phyloP scores from a whole-genome alignment of 2,329 filamentous ascomycete genomes.

The Rugonectria rugulosa region DNA sequence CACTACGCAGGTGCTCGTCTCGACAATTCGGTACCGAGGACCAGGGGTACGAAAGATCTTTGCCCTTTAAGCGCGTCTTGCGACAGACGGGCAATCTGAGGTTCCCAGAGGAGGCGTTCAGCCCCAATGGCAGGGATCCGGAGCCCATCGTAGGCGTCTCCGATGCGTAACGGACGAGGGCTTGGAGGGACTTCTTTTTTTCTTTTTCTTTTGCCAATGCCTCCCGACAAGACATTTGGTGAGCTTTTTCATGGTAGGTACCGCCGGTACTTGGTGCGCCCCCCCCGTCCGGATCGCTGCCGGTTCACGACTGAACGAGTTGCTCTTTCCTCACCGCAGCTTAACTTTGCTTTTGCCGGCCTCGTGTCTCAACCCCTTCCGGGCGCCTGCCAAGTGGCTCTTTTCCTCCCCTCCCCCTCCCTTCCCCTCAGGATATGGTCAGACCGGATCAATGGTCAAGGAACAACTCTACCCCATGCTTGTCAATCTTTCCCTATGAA shows the following conservation, averaged over 20 bases:
- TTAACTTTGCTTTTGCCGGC: slow-evolving; percentile 8
- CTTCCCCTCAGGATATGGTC: background rate
- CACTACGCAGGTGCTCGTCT: no score
- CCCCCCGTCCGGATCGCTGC: slow-evolving; percentile 2
- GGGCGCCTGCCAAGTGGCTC: background rate
- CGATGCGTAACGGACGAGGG: slow-evolving; percentile 10
- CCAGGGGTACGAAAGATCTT: no score
- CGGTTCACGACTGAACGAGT: slow-evolving; percentile 7
- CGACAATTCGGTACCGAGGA: no score
- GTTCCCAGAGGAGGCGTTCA: slow-evolving; percentile 6
- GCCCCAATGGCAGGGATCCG: slow-evolving; percentile 10
- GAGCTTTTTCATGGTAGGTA: no score
- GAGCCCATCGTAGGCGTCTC: no score
- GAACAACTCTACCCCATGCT: background rate
- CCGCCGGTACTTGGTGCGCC: no score
- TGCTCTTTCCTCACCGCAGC: slow-evolving; percentile 9
- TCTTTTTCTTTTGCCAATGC: background rate
- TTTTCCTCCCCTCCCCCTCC: background rate
- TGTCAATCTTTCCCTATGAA: background rate
- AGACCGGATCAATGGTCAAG: background rate
- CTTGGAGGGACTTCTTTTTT: no score
- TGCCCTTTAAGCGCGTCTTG: slow-evolving; percentile 23
- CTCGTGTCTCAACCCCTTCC: slow-evolving; percentile 5
- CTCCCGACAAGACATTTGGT: no score
- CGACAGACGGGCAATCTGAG: slow-evolving; percentile 9